phyloP scores from a whole-genome alignment of 257 asterid genomes.

The Solanum chiquidenum region DNA sequence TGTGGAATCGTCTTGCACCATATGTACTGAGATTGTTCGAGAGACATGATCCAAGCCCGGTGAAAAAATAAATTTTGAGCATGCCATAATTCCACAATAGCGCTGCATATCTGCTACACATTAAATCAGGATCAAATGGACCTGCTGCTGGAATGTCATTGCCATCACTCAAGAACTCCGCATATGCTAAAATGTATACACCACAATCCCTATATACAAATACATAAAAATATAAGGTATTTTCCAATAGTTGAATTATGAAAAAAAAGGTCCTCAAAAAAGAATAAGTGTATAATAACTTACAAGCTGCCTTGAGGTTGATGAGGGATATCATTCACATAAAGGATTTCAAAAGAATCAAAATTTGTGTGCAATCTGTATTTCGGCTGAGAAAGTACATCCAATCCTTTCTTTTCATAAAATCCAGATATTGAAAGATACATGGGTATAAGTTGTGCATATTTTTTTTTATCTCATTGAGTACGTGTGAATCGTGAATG shows the following conservation, averaged over 20 bases:
- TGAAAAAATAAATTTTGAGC: neutral
- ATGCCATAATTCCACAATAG: neutral
- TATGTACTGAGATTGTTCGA: too few species aligned
- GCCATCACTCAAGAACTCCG: neutral
- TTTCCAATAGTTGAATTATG: neutral
- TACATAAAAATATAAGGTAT: neutral
- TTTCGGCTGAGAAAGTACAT: too few species aligned
- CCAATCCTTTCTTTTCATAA: neutral
- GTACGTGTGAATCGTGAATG: neutral
- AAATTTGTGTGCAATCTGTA: neutral
- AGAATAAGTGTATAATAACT: neutral
- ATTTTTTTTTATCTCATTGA: neutral
- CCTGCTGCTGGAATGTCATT: too few species aligned
- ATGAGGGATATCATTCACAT: neutral
- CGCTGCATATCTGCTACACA: neutral
- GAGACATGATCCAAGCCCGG: too few species aligned
- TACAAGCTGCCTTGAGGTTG: neutral
- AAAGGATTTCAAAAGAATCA: neutral
- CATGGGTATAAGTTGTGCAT: neutral
- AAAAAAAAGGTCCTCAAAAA: too few species aligned
- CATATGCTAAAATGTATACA: too few species aligned
- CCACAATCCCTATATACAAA: neutral
- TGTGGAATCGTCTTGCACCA: too few species aligned
- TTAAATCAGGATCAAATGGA: neutral
- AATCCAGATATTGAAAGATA: too few species aligned